Conservation (phyloP, 176 grass and related monocot species). For the Chrysopogon serrulatus region DNA sequence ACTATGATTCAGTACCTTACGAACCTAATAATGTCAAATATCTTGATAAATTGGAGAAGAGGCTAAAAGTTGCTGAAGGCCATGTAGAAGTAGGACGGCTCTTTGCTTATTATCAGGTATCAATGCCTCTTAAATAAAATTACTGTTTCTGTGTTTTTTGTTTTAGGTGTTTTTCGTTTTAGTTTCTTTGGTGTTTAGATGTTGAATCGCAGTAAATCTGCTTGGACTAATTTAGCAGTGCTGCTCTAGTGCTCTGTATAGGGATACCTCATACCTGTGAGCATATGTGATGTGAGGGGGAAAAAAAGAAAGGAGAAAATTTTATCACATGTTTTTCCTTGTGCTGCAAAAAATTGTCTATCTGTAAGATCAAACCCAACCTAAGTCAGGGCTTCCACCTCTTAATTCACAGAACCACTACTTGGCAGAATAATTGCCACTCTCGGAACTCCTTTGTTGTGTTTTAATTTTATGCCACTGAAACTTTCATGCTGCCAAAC, state of each 20-base stretch:
- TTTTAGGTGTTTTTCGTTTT: too few species aligned
- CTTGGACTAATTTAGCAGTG: neutral
- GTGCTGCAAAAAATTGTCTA: neutral
- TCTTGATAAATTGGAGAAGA: slow-evolving; percentile 64
- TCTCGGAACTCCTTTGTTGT: neutral
- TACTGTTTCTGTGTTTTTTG: slow-evolving; percentile 1
- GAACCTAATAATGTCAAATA: slow-evolving; percentile 25
- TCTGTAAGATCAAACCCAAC: neutral
- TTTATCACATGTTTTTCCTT: neutral
- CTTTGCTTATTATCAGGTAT: slow-evolving; percentile 96
- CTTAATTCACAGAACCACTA: neutral
- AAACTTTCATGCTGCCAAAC: neutral
- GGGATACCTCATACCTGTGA: neutral
- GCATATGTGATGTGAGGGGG: neutral
- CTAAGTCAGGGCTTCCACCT: neutral
- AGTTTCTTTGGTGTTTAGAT: neutral
- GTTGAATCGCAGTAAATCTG: neutral
- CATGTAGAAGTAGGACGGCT: slow-evolving; percentile 94
- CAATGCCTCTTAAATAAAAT: slow-evolving; percentile 4
- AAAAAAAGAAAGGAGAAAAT: too few species aligned
- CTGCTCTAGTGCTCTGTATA: neutral
- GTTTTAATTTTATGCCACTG: neutral
- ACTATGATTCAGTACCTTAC: slow-evolving; percentile 18
- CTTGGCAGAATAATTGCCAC: neutral
- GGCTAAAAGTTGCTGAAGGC: slow-evolving; percentile 81